Evolutionary conservation across 257 asterid genomes (phyloP), one percentile per base, ranked within the genome.

Genomic region (Craterostigma plantagineum): DNA sequence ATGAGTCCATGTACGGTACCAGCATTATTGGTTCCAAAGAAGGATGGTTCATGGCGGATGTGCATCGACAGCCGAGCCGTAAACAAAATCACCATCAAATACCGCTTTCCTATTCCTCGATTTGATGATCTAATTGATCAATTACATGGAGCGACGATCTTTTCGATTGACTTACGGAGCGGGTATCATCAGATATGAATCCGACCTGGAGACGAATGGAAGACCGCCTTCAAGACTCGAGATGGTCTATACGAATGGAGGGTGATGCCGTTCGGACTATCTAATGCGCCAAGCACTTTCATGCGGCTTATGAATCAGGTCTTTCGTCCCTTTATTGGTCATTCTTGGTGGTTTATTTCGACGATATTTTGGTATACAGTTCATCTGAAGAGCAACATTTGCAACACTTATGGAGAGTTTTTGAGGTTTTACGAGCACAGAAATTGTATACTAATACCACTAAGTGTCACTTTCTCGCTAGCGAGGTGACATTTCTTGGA

Each of bases 231-330:
- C 13, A 52, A 43, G 11, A 52, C 50, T 11, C 42, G 17, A 0
- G 50, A 52, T 1, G 58, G 58, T 0, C 11, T 52, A 0, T 43
- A 0, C 12, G 51, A 52, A 1, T 52, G 58, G 43, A 2, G 33
- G 8, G 57, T 52, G 5, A 42, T 52, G 57, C 35, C 50, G 0
- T 52, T 52, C 10, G 50, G 57, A 1, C 13, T 43, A 4, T 42
- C 50, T 0, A 52, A 52, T 35, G 50, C 50, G 0, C 50, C 50
- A 0, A 43, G 36, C 13, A 52, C 50, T 0, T 42, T 43, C 33
- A 52, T 52, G 50, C 33, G 50, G 7, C 27, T 51, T 3, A 51
- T 51, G 56, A 41, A 52, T 33, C 16, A 47, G 12, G 33, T 14
- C 1, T 14, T 47, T 3, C 16, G 38, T 0, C 10, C 50, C 7